phyloP scores from a whole-genome alignment of 2,329 filamentous ascomycete genomes.

The Hypocreales sp. region DNA sequence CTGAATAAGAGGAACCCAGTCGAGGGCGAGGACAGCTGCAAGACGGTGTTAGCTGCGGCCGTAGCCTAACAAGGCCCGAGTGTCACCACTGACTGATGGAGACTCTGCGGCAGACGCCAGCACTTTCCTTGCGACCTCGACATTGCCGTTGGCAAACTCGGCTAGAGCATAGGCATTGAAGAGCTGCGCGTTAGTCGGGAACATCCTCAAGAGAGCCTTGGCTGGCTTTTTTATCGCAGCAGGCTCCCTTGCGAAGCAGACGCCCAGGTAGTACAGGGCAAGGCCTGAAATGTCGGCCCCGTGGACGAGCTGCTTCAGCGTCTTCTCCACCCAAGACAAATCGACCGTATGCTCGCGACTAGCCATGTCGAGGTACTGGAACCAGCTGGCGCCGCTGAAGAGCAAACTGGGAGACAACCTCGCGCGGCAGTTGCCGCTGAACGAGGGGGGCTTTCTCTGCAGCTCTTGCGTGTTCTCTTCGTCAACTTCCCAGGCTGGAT shows the following conservation, averaged over 20 bases:
- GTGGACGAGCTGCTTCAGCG: slow-evolving; percentile 43
- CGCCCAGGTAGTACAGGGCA: slow-evolving; percentile 54
- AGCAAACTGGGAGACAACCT: slow-evolving; percentile 32
- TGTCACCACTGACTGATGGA: slow-evolving; percentile 11
- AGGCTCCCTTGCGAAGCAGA: slow-evolving; percentile 42
- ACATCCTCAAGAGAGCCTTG: slow-evolving; percentile 56
- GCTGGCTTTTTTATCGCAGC: slow-evolving; percentile 50
- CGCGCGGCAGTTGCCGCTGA: slow-evolving; percentile 13
- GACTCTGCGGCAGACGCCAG: slow-evolving; percentile 45
- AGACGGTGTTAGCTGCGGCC: slow-evolving; percentile 1
- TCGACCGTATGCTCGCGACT: slow-evolving; percentile 11
- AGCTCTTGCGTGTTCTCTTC: slow-evolving; percentile 8
- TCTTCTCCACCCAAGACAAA: slow-evolving; percentile 33
- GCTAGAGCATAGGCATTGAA: slow-evolving; percentile 71
- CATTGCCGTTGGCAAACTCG: slow-evolving; percentile 44
- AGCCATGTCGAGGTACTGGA: slow-evolving; percentile 20
- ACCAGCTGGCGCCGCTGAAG: slow-evolving; percentile 32
- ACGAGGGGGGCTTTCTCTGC: slow-evolving; percentile 11
- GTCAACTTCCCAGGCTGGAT: not conserved
- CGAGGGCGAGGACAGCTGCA: slow-evolving; percentile 6
- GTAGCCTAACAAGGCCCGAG: not conserved
- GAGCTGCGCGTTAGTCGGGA: slow-evolving; percentile 45
- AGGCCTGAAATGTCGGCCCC: slow-evolving; percentile 21
- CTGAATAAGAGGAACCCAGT: slow-evolving; percentile 32
- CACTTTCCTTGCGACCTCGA: slow-evolving; percentile 44